Evolutionary conservation across 176 grass and related monocot species (phyloP), one percentile per base, ranked within the genome.

Genomic region (Carex littledalei): DNA sequence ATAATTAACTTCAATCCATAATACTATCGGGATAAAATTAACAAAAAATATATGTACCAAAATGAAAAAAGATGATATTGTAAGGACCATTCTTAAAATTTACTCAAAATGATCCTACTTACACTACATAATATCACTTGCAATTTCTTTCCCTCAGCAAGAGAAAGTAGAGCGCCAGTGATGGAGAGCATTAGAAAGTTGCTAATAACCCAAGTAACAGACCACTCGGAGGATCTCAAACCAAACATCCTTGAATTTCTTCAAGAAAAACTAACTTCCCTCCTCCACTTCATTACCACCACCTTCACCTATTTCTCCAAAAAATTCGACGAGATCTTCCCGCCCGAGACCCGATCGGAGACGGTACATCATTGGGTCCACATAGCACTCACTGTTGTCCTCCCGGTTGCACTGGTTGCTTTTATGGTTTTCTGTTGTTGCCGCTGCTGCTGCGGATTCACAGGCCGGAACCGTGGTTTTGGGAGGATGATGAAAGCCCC

Each of bases 241-340:
- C 16, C 37, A 67, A 82, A 49, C 20, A 64, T 49, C 16, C 32
- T 49, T 26, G n/a, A 82, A 82, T 82, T 82, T 26, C 60, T 82
- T 8, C 11, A 76, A 24, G 50, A 78, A 55, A 78, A 78, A 9
- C 74, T 78, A 78, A 55, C 50, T 22, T 13, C 31, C 24, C 13
- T 78, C 50, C 50, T 78, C 50, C 49, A 56, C 14, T 56, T 78
- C 49, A 78, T 78, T 6, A 2, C 71, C 20, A 14, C 71, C 71
- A 53, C 47, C 71, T 29, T 53, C n/a, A 15, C 71, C 47, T 15
- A 76, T 26, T 47, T 76, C 5, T 34, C 74, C 2, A 0, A 78
- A 17, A 31, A 78, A 8, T 3, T 78, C 6, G 50, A 78, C 0
- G 12, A 32, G 21, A 56, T 78, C 5, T 17, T 78, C 50, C 74